phyloP scores from a whole-genome alignment of 1,284 basidiomycete genomes.

The Cutaneotrichosporon curvatum region DNA sequence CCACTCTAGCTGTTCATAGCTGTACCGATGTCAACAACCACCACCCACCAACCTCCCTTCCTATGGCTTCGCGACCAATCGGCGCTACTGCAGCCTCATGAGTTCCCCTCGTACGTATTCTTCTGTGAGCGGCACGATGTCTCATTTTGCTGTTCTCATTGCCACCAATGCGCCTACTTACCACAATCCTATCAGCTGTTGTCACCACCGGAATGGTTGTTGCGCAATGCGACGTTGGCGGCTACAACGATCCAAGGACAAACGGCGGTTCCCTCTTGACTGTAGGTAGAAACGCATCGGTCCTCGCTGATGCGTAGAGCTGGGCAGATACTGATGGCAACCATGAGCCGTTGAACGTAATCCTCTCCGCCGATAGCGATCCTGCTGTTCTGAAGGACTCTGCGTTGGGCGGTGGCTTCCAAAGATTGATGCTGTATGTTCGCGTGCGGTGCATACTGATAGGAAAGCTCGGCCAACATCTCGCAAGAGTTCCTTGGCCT shows the following conservation, averaged over 20 bases:
- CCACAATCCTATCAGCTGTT: too few species aligned
- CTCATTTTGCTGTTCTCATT: too few species aligned
- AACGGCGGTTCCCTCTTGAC: slow-evolving; percentile 10
- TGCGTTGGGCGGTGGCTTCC: slow-evolving; percentile 61
- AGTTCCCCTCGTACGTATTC: too few species aligned
- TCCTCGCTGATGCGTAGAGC: not conserved
- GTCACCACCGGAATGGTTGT: too few species aligned
- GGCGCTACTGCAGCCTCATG: too few species aligned
- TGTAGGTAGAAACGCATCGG: not conserved
- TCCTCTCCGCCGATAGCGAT: slow-evolving; percentile 77
- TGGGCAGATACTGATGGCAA: slow-evolving; percentile 56
- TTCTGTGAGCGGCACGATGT: too few species aligned
- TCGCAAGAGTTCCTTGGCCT: slow-evolving; percentile 71
- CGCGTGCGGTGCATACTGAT: not conserved
- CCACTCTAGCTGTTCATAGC: too few species aligned
- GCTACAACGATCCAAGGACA: slow-evolving; percentile 5
- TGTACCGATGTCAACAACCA: too few species aligned
- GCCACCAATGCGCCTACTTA: too few species aligned
- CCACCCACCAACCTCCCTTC: too few species aligned
- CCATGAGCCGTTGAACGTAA: slow-evolving; percentile 82
- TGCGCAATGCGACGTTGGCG: too few species aligned
- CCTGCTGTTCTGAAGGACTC: slow-evolving; percentile 60
- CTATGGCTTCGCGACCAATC: too few species aligned
- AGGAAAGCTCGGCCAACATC: slow-evolving; percentile 26
- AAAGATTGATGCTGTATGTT: slow-evolving; percentile 65